Percentiles rank a stretch among this genome's conserved stretches.
Evolutionary conservation across 345 rosid species (phyloP).

Genomic region (Salix viminalis): DNA sequence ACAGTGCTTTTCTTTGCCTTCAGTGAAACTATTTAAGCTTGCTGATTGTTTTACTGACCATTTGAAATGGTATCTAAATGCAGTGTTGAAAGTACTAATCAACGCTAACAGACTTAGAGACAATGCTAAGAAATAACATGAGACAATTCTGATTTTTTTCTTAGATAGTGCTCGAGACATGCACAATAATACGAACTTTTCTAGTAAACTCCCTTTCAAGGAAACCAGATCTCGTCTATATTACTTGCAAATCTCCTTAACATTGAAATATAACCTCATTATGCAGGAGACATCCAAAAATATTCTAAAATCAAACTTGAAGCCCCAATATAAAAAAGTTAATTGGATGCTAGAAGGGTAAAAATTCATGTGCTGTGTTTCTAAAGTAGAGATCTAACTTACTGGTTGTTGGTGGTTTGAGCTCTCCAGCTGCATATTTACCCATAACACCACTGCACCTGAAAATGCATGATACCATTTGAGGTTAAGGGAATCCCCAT

Average conservation of each 20-base stretch:
- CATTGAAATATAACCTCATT: background rate
- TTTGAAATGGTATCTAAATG: background rate
- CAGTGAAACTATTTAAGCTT: background rate
- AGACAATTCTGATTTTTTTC: no score
- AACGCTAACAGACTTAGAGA: background rate
- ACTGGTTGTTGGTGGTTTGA: conserved; percentile 90
- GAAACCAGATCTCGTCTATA: background rate
- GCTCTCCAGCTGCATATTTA: conserved; percentile 93
- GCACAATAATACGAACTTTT: background rate
- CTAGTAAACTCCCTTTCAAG: background rate
- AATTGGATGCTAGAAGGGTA: background rate
- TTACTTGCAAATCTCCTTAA: background rate
- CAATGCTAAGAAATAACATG: background rate
- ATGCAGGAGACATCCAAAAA: background rate
- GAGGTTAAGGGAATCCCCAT: background rate
- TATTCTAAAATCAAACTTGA: background rate
- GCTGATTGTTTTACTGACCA: background rate
- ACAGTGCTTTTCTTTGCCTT: background rate
- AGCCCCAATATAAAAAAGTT: background rate
- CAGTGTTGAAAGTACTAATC: background rate
- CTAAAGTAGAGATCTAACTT: conserved; percentile 24
- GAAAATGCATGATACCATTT: conserved; percentile 6
- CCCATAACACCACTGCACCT: conserved; percentile 99
- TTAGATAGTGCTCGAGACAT: no score
- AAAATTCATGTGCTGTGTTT: background rate